Conservation (phyloP, 2,329 filamentous ascomycete species). For the Alternaria arbusti region DNA sequence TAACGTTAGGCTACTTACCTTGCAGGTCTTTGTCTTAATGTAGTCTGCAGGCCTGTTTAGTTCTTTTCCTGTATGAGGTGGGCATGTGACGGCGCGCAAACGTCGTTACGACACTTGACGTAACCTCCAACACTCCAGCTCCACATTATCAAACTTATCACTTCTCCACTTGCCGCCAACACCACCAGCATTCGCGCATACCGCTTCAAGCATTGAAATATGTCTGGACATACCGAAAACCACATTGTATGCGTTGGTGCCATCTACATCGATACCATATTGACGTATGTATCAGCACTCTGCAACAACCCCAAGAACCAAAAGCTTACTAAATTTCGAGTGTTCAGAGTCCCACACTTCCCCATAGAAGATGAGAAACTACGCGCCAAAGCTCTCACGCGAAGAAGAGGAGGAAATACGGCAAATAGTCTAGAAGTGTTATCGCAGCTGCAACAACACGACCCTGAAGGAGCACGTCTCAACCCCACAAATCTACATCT, state of each 20-base stretch:
- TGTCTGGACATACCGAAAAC: constrained; percentile 26
- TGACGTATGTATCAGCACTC: not conserved
- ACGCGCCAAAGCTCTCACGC: constrained; percentile 65
- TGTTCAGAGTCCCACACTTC: constrained; percentile 66
- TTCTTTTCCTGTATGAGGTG: no score
- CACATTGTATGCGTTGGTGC: constrained; percentile 70
- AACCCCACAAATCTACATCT: constrained; percentile 42
- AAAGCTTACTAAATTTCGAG: not conserved
- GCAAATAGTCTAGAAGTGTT: constrained; percentile 75
- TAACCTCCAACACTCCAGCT: constrained; percentile 5
- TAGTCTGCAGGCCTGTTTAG: no score
- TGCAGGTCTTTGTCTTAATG: no score
- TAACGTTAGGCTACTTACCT: no score
- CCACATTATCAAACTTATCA: constrained; percentile 1
- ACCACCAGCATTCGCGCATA: not conserved
- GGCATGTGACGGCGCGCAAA: constrained; percentile 5
- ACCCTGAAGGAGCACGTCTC: not conserved
- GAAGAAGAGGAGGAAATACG: constrained; percentile 74
- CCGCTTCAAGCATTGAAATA: not conserved
- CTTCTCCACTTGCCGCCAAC: not conserved
- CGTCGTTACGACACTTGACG: no score
- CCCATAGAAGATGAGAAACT: constrained; percentile 76
- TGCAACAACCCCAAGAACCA: not conserved
- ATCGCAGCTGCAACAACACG: constrained; percentile 56
- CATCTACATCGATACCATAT: constrained; percentile 73